phyloP scores from a whole-genome alignment of 495 filamentous ascomycete genomes.

The Penicillium malachiteum region DNA sequence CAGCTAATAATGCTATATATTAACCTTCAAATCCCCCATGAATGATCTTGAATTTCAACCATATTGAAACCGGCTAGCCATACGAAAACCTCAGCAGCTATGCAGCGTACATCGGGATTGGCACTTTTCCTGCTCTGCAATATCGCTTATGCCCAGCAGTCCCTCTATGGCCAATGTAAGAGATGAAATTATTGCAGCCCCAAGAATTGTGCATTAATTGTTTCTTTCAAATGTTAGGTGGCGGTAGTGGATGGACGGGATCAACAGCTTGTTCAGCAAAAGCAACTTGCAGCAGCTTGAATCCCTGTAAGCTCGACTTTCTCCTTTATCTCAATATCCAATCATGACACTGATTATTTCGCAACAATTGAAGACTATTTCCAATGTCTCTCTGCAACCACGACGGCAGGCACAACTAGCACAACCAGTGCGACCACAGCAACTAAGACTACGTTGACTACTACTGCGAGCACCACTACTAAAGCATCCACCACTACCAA shows the following conservation, averaged over 20 bases:
- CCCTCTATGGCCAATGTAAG: slow-evolving; percentile 12
- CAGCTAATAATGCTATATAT: not conserved
- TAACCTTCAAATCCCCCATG: not conserved
- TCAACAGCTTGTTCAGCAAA: slow-evolving; percentile 10
- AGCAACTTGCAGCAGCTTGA: slow-evolving; percentile 13
- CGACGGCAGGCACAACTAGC: not conserved
- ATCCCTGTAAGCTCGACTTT: slow-evolving; percentile 8
- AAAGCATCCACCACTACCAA: not conserved
- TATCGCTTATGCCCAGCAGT: slow-evolving; percentile 7
- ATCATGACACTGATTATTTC: not conserved
- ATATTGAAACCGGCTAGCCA: not conserved
- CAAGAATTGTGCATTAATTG: not conserved
- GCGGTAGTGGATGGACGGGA: slow-evolving; percentile 11
- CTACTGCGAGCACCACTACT: not conserved
- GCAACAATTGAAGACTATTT: slow-evolving; percentile 14
- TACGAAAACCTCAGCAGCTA: not conserved
- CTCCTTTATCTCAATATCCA: not conserved
- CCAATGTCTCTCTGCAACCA: slow-evolving; percentile 9
- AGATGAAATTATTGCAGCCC: not conserved
- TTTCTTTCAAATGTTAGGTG: slow-evolving; percentile 12
- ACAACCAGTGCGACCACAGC: not conserved
- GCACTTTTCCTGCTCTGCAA: not conserved
- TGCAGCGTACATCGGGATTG: not conserved
- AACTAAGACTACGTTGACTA: slow-evolving; percentile 5
- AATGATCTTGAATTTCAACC: not conserved